These are phyloP conservation scores for Rhizopogon rudus DNA, from an alignment of 768 basidiomycete species.

Conservation along the genomic window DNA sequence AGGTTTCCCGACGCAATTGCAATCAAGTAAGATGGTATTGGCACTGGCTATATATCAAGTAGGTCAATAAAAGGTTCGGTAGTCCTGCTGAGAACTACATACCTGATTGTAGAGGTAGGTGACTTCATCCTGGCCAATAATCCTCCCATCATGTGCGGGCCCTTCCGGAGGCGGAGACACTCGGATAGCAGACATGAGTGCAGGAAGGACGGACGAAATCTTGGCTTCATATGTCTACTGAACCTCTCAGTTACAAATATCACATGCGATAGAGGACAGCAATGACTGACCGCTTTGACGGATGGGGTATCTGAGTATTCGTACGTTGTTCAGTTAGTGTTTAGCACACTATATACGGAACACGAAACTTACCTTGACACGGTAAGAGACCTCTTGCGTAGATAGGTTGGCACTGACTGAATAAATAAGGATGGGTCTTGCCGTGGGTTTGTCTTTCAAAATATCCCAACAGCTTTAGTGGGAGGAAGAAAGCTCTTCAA, in stretches of 20 bases:
- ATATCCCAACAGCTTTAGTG: not conserved
- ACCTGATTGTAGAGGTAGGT: conserved; percentile 79
- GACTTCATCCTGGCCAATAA: conserved; percentile 67
- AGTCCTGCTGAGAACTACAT: conserved; percentile 9
- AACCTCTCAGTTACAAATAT: not conserved
- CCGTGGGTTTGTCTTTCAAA: conserved; percentile 74
- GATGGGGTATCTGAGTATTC: conserved; percentile 67
- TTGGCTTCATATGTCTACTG: conserved; percentile 76
- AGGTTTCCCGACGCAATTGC: conserved; percentile 88
- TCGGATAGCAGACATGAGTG: conserved; percentile 80
- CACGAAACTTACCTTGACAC: conserved; percentile 53
- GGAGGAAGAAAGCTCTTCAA: not conserved
- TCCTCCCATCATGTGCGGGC: conserved; percentile 67
- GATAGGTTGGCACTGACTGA: conserved; percentile 92
- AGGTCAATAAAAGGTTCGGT: not conserved
- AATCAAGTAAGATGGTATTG: conserved; percentile 89
- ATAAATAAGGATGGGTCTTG: conserved; percentile 79
- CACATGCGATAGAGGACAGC: not conserved
- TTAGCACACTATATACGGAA: not conserved
- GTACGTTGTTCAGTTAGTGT: not conserved
- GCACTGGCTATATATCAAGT: conserved; percentile 50
- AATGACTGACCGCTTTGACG: conserved; percentile 67
- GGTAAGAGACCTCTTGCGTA: conserved; percentile 79
- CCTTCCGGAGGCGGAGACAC: conserved; percentile 70
- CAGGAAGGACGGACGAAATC: conserved; percentile 76